Evolutionary conservation across 2,329 filamentous ascomycete species (phyloP).

Genomic region (Colletotrichum karsti): DNA sequence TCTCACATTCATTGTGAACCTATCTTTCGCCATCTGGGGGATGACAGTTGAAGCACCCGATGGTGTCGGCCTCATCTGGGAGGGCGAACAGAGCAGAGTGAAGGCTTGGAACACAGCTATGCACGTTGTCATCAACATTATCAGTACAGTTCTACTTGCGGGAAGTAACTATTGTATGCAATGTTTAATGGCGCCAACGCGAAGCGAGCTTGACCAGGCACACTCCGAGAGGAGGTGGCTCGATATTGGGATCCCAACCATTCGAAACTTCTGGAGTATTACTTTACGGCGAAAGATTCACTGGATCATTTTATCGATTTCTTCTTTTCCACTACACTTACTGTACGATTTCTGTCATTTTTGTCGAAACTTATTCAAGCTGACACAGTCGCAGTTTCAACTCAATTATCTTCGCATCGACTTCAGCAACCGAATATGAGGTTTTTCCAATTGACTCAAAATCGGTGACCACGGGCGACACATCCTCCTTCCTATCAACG

Average conservation of each 20-base stretch:
- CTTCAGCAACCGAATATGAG: neutral
- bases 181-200: neutral
- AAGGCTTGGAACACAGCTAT: neutral
- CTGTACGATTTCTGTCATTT: neutral
- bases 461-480: neutral
- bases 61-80: neutral
- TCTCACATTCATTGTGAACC: neutral
- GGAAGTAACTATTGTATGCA: neutral
- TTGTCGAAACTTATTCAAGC: rapidly evolving
- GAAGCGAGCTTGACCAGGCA: neutral
- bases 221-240: rapidly evolving
- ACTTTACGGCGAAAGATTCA: rapidly evolving
- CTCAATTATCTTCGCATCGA: neutral
- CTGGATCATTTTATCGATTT: neutral
- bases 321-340: neutral
- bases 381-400: neutral
- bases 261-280: neutral
- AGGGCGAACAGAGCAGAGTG: neutral
- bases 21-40: neutral
- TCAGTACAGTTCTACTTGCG: rapidly evolving
- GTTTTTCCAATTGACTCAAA: neutral
- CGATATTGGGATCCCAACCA: rapidly evolving
- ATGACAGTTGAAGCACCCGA: neutral
- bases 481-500: rapidly evolving
- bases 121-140: neutral